These are phyloP conservation scores for Thalassiosira allenii DNA, from an alignment of 352 stramenopile species.

Conservation along the genomic window DNA sequence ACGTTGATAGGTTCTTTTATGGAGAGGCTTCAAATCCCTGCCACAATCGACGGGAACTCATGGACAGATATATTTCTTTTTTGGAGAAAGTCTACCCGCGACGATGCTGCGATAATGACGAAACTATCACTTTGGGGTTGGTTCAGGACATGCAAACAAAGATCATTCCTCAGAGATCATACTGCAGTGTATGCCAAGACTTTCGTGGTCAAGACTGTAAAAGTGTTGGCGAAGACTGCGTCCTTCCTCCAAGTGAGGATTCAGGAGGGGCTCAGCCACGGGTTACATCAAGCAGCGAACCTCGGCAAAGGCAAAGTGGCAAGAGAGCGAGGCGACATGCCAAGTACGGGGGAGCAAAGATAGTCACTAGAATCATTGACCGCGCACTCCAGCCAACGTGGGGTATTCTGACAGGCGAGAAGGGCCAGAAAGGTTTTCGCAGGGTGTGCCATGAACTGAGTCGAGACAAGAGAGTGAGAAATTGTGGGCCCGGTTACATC, in stretches of 20 bases:
- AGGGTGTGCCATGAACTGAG: slow-evolving; percentile 61
- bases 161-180: slow-evolving; percentile 24
- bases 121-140: slow-evolving; percentile 56
- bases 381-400: slow-evolving; percentile 66
- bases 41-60: slow-evolving; percentile 66
- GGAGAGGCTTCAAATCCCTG: slow-evolving; percentile 78
- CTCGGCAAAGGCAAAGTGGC: slow-evolving; percentile 18
- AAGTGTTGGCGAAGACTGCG: slow-evolving; percentile 13
- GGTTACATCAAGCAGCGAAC: background rate
- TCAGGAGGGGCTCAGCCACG: background rate
- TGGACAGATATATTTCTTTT: slow-evolving; percentile 76
- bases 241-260: slow-evolving; percentile 1
- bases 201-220: slow-evolving; percentile 17
- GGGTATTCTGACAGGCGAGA: slow-evolving; percentile 64
- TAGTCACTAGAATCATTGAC: slow-evolving; percentile 71
- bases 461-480: slow-evolving; percentile 51
- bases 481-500: slow-evolving; percentile 78
- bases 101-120: slow-evolving; percentile 76
- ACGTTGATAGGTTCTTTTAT: slow-evolving; percentile 84
- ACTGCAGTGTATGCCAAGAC: slow-evolving; percentile 34
- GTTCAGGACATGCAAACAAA: slow-evolving; percentile 43
- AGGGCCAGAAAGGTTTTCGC: slow-evolving; percentile 57
- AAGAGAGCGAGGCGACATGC: slow-evolving; percentile 48
- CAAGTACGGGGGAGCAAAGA: slow-evolving; percentile 61
- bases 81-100: slow-evolving; percentile 74